Evolutionary conservation across 805 yeast genomes (phyloP).

Genomic region (Lipomyces spencermartinsiae): DNA sequence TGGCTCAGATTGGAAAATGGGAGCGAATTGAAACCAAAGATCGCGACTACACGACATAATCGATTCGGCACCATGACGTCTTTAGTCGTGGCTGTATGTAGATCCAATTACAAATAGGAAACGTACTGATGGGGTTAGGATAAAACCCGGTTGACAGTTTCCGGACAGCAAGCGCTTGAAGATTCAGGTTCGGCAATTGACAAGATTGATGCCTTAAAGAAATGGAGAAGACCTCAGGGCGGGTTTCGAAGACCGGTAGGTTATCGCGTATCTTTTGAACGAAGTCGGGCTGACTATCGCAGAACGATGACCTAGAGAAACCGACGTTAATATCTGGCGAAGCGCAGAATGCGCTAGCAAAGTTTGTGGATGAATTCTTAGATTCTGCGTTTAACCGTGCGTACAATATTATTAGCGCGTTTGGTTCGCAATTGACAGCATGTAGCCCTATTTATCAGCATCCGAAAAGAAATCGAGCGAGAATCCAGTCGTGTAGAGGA

Average conservation of each 20-base stretch:
- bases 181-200: conserved; percentile 61
- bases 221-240: conserved; percentile 58
- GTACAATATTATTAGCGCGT: background rate
- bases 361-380: conserved; percentile 63
- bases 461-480: conserved; percentile 56
- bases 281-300: background rate
- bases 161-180: conserved; percentile 72
- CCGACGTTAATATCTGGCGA: conserved; percentile 44
- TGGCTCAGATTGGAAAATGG: conserved; percentile 66
- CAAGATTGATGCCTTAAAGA: conserved; percentile 70
- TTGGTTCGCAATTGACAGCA: background rate
- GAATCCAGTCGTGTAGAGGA: conserved; percentile 47
- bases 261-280: background rate
- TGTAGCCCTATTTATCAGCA: conserved; percentile 55
- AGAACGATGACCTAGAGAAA: conserved; percentile 26
- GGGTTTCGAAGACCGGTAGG: conserved; percentile 9
- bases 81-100: conserved; percentile 55
- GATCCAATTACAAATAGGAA: background rate
- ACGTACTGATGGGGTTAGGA: conserved; percentile 47
- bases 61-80: conserved; percentile 88
- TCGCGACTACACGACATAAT: conserved; percentile 75
- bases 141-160: conserved; percentile 63
- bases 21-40: conserved; percentile 55
- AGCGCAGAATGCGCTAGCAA: conserved; percentile 46
- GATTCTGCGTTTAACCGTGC: conserved; percentile 74